Evolutionary conservation across 306 rosid species (phyloP), one percentile per base, ranked within the genome.

Genomic region (Cicer chorassanicum): DNA sequence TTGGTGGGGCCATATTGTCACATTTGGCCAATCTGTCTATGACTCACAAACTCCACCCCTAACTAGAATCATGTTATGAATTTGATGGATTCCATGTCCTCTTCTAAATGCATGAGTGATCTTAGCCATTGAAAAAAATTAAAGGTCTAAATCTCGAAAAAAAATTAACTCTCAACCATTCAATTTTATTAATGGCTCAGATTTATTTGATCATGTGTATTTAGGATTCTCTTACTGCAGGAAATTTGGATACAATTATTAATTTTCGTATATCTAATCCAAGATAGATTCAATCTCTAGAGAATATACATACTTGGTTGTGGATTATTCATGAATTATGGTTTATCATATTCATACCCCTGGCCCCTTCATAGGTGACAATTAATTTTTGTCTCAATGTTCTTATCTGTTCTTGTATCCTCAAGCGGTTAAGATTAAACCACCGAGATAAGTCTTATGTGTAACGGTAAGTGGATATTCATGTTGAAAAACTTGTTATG

Each of bases 11-110:
- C 86, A 79, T 43, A 40, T 41, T 51, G 74, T 55, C 21, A 80
- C 68, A 87, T 88, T 87, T 67, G 89, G 87, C 89, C 89, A 65
- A 81, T 86, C 89, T 84, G 84, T 78, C 86, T 46, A 57, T 54
- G 79, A 42, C 85, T 82, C 76, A 45, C 44, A n/a, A 67, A 40
- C 44, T 68, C n/a, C 48, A 6, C 1, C 16, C 51, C 6, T 86
- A 86, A 83, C 89, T 77, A 79, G 81, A 85, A 84, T 87, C 79
- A 83, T 85, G 75, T 75, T 80, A 83, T 62, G 74, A 72, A 55
- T 59, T 56, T 34, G 34, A 29, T 29, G 34, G 34, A 29, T 29
- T 29, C 4, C 34, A 29, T 3, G 34, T 29, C 34, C 4, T 29
- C 34, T 29, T 29, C 36, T 4, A 29, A 29, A 3, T 29, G 36